Conservation (phyloP, 202 grass and related monocot species). For the Cymbopogon flexuosus region DNA sequence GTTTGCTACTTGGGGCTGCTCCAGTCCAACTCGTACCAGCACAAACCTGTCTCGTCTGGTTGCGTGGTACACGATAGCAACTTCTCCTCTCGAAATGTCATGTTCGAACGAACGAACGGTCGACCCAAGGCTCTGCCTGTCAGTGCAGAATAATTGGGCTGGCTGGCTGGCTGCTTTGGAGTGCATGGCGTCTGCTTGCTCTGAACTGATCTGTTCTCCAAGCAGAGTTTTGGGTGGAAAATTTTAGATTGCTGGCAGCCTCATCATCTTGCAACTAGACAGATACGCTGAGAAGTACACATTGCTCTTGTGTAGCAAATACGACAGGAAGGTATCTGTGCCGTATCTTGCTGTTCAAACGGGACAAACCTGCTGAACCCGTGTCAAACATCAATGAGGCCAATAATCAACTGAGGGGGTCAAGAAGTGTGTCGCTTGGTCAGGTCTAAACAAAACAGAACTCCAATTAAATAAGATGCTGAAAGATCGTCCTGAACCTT, state of each 20-base stretch:
- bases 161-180: conserved; percentile 32
- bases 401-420: too few relatives aligned
- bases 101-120: conserved; percentile 9
- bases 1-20: background rate
- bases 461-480: background rate
- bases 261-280: background rate
- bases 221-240: conserved; percentile 21
- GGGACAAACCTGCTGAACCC: conserved; percentile 5
- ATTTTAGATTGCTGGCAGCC: conserved; percentile 5
- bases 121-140: background rate
- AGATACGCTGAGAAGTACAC: conserved; percentile 21
- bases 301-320: conserved; percentile 8
- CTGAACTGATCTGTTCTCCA: background rate
- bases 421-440: background rate
- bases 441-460: background rate
- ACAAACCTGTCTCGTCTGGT: conserved; percentile 17
- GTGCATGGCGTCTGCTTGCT: conserved; percentile 25
- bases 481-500: background rate
- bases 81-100: conserved; percentile 34
- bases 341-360: conserved; percentile 11
- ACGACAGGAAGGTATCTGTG: conserved; percentile 32
- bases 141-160: conserved; percentile 16
- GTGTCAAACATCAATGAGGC: background rate
- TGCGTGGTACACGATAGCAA: conserved; percentile 32
- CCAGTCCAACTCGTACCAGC: conserved; percentile 20